Conservation (phyloP, 169 alveolate genomes). For the Plasmodium yoelii region DNA sequence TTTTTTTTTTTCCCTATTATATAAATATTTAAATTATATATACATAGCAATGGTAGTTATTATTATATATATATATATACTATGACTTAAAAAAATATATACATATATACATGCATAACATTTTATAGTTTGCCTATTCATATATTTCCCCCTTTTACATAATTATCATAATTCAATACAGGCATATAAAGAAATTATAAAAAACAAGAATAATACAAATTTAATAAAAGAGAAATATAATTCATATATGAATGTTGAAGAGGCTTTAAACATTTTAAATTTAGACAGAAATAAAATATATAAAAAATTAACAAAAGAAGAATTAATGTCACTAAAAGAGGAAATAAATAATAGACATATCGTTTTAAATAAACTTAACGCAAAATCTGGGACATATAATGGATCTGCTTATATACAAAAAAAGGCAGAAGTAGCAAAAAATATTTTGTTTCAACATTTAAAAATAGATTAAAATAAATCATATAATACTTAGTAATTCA, state of each 20-base stretch:
- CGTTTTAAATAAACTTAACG: conserved; percentile 33
- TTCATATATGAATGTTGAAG: conserved; percentile 66
- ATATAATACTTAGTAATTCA: background rate
- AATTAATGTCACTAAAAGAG: conserved; percentile 42
- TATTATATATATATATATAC: background rate
- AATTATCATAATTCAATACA: background rate
- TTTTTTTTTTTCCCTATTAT: too few species aligned
- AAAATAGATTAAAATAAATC: conserved; percentile 12
- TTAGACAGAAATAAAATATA: conserved; percentile 39
- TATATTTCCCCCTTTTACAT: background rate
- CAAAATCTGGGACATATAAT: conserved; percentile 55
- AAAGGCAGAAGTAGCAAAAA: conserved; percentile 58
- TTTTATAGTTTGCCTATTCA: background rate
- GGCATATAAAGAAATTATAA: conserved; percentile 69
- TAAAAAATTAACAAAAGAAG: conserved; percentile 48
- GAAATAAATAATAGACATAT: conserved; percentile 55
- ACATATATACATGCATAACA: background rate
- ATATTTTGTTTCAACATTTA: conserved; percentile 34
- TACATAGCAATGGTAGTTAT: background rate
- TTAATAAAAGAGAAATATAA: conserved; percentile 59
- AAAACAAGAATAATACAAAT: conserved; percentile 45
- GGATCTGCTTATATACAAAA: conserved; percentile 64
- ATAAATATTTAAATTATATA: too few species aligned
- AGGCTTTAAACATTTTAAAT: conserved; percentile 51
- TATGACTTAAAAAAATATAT: background rate